Conservation (phyloP, 2,329 filamentous ascomycete genomes). For the Cladorrhinum sp. region DNA sequence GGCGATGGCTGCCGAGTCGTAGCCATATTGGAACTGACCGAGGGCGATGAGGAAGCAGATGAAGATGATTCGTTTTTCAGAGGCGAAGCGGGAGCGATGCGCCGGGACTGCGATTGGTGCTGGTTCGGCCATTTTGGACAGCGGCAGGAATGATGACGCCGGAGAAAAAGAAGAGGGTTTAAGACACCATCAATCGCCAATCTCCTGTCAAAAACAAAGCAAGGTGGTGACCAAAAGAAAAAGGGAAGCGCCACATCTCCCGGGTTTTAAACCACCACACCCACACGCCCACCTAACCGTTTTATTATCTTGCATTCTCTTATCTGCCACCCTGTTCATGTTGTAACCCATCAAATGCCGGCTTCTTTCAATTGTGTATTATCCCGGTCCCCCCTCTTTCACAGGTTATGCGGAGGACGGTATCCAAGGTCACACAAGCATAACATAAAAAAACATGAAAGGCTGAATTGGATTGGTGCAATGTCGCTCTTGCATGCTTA, state of each 20-base stretch:
- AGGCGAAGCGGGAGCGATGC: slow-evolving; percentile 10
- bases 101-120: neutral
- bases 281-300: neutral
- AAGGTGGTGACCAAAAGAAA: neutral
- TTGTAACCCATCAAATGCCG: neutral
- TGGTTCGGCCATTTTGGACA: neutral
- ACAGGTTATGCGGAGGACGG: neutral
- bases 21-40: slow-evolving; percentile 41
- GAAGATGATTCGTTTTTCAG: slow-evolving; percentile 34
- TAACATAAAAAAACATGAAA: neutral
- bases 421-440: neutral
- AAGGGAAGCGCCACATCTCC: neutral
- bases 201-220: neutral
- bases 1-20: slow-evolving; percentile 41
- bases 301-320: neutral
- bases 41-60: slow-evolving; percentile 37
- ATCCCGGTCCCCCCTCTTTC: neutral
- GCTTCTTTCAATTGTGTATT: neutral
- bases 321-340: neutral
- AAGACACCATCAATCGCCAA: neutral
- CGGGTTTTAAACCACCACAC: neutral
- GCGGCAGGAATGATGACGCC: too few relatives aligned
- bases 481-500: neutral
- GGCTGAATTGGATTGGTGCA: neutral
- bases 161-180: too few relatives aligned